phyloP scores from a whole-genome alignment of 192 early-diverging fungal genomes.

The Coemansia sp. region DNA sequence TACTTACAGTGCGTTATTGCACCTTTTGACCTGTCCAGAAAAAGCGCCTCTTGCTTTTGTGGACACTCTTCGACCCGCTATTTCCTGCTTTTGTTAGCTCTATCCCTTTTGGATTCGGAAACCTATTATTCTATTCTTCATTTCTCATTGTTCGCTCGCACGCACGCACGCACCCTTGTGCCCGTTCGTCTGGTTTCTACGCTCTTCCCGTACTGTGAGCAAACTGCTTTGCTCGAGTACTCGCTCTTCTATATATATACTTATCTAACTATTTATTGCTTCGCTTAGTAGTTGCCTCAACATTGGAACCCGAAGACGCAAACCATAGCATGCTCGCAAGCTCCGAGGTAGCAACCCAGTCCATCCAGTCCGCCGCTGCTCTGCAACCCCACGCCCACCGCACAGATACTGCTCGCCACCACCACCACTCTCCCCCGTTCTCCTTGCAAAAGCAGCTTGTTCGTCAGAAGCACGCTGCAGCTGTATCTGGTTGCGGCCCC shows the following conservation, averaged over 20 bases:
- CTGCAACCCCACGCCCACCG: neutral
- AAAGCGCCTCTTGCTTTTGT: neutral
- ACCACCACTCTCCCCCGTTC: neutral
- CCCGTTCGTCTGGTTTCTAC: neutral
- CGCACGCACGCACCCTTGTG: neutral
- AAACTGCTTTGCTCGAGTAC: neutral
- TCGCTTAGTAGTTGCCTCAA: neutral
- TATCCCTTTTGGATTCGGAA: neutral
- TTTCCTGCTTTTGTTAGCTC: neutral
- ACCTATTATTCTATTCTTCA: neutral
- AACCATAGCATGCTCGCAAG: slow-evolving; percentile 3
- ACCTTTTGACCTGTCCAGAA: too few species aligned
- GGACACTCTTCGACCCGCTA: neutral
- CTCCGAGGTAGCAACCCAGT: slow-evolving; percentile 4
- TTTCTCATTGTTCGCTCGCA: neutral
- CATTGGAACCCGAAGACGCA: neutral
- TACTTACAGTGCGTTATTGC: neutral
- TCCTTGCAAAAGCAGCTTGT: neutral
- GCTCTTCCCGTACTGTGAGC: too few species aligned
- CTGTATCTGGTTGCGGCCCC: slow-evolving; percentile 1
- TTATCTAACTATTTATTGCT: neutral
- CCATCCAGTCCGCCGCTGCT: slow-evolving; percentile 7
- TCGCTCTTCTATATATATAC: neutral
- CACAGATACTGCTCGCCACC: neutral
- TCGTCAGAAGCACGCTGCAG: neutral